A percentile compares a stretch with the other conserved stretches of the same genome.
Conservation (phyloP, 2,329 filamentous ascomycete genomes). For the Graphium sp. region DNA sequence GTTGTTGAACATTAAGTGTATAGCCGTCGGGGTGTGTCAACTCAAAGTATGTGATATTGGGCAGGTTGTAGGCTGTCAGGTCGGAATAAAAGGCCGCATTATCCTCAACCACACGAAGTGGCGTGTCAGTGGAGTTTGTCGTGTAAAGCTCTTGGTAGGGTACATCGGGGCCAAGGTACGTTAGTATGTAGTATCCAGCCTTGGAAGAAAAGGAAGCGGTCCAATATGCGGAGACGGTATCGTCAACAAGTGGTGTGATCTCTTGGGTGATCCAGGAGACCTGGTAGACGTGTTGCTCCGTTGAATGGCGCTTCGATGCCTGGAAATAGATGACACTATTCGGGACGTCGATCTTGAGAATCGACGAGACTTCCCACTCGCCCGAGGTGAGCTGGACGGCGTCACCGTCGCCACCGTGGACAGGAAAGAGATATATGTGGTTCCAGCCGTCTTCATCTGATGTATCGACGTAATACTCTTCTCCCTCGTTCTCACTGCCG, state of each 20-base stretch:
- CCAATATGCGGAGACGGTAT: conserved; percentile 40
- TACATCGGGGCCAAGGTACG: conserved; percentile 47
- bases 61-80: conserved; percentile 43
- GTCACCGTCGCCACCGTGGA: conserved; percentile 40
- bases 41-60: conserved; percentile 47
- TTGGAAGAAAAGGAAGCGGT: conserved; percentile 46
- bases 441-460: conserved; percentile 50
- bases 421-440: conserved; percentile 48
- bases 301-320: conserved; percentile 48
- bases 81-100: conserved; percentile 38
- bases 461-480: conserved; percentile 53
- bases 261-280: conserved; percentile 38
- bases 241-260: conserved; percentile 44
- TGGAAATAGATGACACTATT: conserved; percentile 44
- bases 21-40: conserved; percentile 44
- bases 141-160: conserved; percentile 53
- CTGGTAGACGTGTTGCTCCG: conserved; percentile 51
- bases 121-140: conserved; percentile 29
- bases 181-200: conserved; percentile 48
- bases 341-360: conserved; percentile 40
- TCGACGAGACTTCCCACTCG: conserved; percentile 45
- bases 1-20: conserved; percentile 46
- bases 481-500: too few relatives aligned
- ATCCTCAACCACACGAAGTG: conserved; percentile 40
- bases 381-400: conserved; percentile 43